Base-by-base conservation (phyloP, 495 filamentous ascomycete genomes). In the Diplogelasinospora grovesii region DNA sequence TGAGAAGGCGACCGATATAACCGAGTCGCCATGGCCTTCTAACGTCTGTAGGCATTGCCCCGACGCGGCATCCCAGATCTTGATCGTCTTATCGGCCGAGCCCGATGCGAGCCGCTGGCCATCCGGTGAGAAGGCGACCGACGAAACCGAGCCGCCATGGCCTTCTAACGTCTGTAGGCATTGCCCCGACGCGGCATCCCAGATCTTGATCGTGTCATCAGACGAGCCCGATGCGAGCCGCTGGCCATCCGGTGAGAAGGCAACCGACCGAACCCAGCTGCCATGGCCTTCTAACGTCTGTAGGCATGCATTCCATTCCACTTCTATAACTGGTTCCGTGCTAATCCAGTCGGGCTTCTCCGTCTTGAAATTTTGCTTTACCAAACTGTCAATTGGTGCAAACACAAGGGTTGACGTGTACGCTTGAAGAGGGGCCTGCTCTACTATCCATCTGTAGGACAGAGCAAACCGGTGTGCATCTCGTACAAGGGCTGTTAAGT, bases 11-110 rank as follows among this genome's bases (percentile, higher is more conserved):
- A 53, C 32, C 2, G 41, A 45, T 2, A 10, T 0, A 36, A 63
- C 51, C 11, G 0, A 23, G 7, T 15, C 9, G 20, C 30, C 35
- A 53, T 95, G 86, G 21, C 89, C 86, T 61, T 95, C 83, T 2
- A 95, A 74, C 30, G 85, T 94, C 59, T 86, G 86, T 5, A 95
- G 64, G 39, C 82, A 77, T 3, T 77, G 62, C 2, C 89, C 89
- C 24, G 81, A 86, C 21, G 87, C 82, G 31, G 94, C 63, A 63
- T 95, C 88, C 89, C 89, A 95, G 9, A 95, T 68, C 60, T 94
- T 94, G 38, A 92, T 77, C 0, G 88, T 93, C 47, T 83, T 78
- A 61, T 95, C 89, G 3, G 82, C 84, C 0, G 89, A 95, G 8
- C 82, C 80, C 0, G 88, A 94, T 18, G 86, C 86, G n/a, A 95